phyloP scores from a whole-genome alignment of 257 asterid genomes.

The Nicotiana attenuata region DNA sequence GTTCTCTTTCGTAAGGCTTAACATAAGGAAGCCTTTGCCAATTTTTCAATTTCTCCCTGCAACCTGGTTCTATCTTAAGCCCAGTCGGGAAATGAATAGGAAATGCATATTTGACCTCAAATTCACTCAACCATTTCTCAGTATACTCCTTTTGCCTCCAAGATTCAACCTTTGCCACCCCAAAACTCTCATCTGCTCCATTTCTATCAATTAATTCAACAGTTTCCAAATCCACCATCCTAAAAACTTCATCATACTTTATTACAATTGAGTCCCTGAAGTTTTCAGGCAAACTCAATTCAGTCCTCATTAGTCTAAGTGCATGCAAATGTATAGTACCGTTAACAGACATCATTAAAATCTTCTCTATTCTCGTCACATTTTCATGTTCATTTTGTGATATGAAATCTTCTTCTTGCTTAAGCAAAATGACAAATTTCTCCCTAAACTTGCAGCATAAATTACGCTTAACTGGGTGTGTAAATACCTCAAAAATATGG shows the following conservation, averaged over 20 bases:
- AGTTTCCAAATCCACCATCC: constrained; percentile 54
- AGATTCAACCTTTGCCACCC: constrained; percentile 60
- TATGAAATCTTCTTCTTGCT: constrained; percentile 35
- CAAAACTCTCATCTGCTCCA: constrained; percentile 10
- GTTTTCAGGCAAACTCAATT: constrained; percentile 71
- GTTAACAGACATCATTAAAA: constrained; percentile 67
- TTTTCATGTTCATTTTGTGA: constrained; percentile 31
- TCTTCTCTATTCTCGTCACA: constrained; percentile 47
- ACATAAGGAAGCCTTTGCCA: constrained; percentile 75
- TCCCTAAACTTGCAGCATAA: constrained; percentile 54
- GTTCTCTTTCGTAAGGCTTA: constrained; percentile 54
- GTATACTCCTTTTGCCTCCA: constrained; percentile 75
- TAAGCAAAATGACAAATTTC: constrained; percentile 41
- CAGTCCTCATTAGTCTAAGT: constrained; percentile 62
- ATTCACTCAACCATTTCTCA: constrained; percentile 87
- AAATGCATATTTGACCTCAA: constrained; percentile 76
- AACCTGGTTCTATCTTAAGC: constrained; percentile 55
- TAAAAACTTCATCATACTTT: constrained; percentile 43
- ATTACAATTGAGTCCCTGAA: constrained; percentile 53
- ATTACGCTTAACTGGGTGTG: constrained; percentile 53
- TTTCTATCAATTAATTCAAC: constrained; percentile 49
- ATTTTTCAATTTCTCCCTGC: constrained; percentile 58
- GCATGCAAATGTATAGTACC: constrained; percentile 81
- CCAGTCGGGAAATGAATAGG: constrained; percentile 81
- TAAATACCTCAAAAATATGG: constrained; percentile 73